Percentiles rank a stretch among this genome's conserved stretches.
These are phyloP conservation scores for Diaporthe ampelina DNA, from an alignment of 2,329 filamentous ascomycete genomes.

Conservation along the genomic window DNA sequence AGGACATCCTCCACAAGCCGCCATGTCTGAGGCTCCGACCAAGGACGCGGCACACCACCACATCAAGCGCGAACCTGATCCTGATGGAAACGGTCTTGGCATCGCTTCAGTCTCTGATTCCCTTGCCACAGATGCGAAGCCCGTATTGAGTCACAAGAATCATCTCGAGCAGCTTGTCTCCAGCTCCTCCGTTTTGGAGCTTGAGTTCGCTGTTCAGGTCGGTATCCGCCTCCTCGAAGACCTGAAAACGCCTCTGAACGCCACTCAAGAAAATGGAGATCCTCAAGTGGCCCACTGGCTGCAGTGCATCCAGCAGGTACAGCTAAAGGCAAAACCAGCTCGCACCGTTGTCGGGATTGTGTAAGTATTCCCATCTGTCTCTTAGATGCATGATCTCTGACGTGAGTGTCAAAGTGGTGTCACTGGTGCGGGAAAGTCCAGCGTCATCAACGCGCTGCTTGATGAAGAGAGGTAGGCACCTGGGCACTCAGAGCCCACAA, in stretches of 20 bases:
- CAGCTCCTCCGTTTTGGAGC: constrained; percentile 41
- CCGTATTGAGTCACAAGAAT: background rate
- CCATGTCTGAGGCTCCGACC: background rate
- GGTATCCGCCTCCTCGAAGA: constrained; percentile 44
- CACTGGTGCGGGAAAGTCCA: constrained; percentile 74
- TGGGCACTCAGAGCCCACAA: constrained; percentile 21
- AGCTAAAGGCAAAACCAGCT: constrained; percentile 52
- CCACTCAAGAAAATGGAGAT: background rate
- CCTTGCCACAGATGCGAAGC: background rate
- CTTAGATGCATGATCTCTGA: background rate
- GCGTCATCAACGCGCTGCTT: constrained; percentile 73
- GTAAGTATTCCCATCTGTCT: background rate
- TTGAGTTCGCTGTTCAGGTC: constrained; percentile 46
- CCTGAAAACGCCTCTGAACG: constrained; percentile 44
- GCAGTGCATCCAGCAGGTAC: constrained; percentile 54
- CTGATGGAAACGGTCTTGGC: background rate
- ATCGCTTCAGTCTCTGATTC: background rate
- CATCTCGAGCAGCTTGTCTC: constrained; percentile 45
- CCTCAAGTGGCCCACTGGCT: constrained; percentile 46
- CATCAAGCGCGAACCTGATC: background rate
- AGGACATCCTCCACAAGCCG: background rate
- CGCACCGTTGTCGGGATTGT: constrained; percentile 69
- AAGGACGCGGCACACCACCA: background rate
- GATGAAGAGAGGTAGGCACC: constrained; percentile 64
- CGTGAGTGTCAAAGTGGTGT: constrained; percentile 55